Conservation (phyloP, 2,329 filamentous ascomycete genomes). For the Corinectria fuckeliana region DNA sequence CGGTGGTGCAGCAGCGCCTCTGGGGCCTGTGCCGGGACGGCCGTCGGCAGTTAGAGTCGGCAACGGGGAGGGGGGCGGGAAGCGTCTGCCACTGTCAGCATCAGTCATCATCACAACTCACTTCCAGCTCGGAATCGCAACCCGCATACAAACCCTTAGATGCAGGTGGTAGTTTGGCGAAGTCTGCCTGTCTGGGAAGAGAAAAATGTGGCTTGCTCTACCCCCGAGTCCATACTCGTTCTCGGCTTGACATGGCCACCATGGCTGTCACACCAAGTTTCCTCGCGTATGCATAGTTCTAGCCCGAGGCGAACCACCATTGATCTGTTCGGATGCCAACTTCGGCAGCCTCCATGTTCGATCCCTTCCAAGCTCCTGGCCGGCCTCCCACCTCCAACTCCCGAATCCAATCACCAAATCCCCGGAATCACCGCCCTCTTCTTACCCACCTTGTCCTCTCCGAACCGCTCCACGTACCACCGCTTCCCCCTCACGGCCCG, state of each 20-base stretch:
- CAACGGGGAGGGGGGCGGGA: no score
- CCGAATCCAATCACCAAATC: slow-evolving; percentile 46
- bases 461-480: slow-evolving; percentile 92
- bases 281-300: background rate
- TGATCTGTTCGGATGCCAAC: slow-evolving; percentile 14
- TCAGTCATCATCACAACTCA: background rate
- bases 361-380: no score
- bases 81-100: background rate
- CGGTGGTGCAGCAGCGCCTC: background rate
- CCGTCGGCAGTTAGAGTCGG: slow-evolving; percentile 37
- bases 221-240: no score
- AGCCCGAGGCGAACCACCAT: background rate
- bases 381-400: background rate
- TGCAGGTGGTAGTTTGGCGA: background rate
- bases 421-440: slow-evolving; percentile 74
- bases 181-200: no score
- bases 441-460: slow-evolving; percentile 76
- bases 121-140: no score
- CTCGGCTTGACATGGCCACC: background rate
- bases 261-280: background rate
- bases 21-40: slow-evolving; percentile 32
- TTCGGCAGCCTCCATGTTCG: no score
- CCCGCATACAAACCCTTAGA: no score
- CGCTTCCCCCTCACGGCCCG: slow-evolving; percentile 78
- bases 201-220: background rate